Percentiles rank a stretch among this genome's conserved stretches.
Evolutionary conservation across 2,329 filamentous ascomycete species (phyloP).

Genomic region (Colletotrichum sp.): DNA sequence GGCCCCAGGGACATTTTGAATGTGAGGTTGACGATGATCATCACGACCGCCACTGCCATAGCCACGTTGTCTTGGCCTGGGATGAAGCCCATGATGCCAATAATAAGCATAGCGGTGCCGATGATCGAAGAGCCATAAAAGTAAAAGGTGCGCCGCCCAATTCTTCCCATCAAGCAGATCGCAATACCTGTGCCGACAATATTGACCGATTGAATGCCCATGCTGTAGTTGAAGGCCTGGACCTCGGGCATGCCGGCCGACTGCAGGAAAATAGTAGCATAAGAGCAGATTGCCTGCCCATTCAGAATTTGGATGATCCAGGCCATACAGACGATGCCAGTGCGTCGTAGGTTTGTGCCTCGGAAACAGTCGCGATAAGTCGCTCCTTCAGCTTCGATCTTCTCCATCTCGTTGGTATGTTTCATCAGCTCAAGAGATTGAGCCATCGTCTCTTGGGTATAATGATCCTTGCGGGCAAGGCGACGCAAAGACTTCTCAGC

Average conservation of each 20-base stretch:
- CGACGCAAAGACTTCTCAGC: conserved; percentile 44
- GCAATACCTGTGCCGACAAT: conserved; percentile 45
- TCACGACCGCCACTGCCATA: conserved; percentile 39
- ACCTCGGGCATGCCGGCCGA: conserved; percentile 50
- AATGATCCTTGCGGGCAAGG: conserved; percentile 31
- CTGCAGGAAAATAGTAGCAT: conserved; percentile 56
- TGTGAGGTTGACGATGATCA: conserved; percentile 43
- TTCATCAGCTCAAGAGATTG: conserved; percentile 42
- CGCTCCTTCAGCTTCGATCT: conserved; percentile 31
- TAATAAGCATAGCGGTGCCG: conserved; percentile 43
- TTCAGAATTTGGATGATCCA: conserved; percentile 30
- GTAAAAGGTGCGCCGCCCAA: conserved; percentile 45
- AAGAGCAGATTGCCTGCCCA: conserved; percentile 52
- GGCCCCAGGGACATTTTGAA: conserved; percentile 52
- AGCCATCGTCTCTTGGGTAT: conserved; percentile 43
- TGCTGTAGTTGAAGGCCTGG: conserved; percentile 50
- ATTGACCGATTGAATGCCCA: conserved; percentile 53
- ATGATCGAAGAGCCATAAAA: conserved; percentile 42
- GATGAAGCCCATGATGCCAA: conserved; percentile 43
- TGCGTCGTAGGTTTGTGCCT: conserved; percentile 37
- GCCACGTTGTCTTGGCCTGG: conserved; percentile 19
- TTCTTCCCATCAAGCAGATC: conserved; percentile 39
- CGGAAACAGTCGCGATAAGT: conserved; percentile 44
- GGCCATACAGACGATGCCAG: conserved; percentile 32
- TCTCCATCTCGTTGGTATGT: conserved; percentile 43